Base-by-base conservation (phyloP, 73 alveolate genomes). In the Uronychia binucleata region DNA sequence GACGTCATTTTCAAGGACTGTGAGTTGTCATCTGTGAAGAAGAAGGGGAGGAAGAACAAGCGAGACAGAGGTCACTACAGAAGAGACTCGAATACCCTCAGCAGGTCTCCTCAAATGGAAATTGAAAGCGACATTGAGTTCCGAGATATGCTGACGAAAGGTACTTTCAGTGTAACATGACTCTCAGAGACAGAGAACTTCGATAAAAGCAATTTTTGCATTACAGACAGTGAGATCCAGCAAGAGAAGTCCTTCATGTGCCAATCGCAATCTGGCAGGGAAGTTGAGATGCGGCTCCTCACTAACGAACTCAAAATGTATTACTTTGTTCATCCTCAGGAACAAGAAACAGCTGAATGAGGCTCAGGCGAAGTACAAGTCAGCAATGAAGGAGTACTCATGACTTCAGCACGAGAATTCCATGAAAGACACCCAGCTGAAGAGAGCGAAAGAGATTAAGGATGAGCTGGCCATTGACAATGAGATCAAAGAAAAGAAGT, bases 321-420 rank as follows among this genome's bases (percentile, higher is more conserved):
- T 11, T 5, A 46, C 67, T 19, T 46, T 46, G 5, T 46, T 46
- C 5, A 5, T 46, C 5, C 19, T 46, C 67, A 46, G 67, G 67
- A 11, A 5, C 67, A 46, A 46, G 19, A 46, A 46, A 19, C 19
- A 46, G 19, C 19, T 46, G 67, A 46, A 46, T 46, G 67, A 46
- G 19, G 19, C 67, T 11, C 19, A 46, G 19, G 67, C 67, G n/a
- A 46, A 46, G 19, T 46, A 46, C 67, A 46, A 46, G 19, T 46
- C 67, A 46, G 67, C 67, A 46, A 46, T 46, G 67, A 46, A 46
- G 67, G 67, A 46, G 67, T 46, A 11, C 67, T 46, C 67, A 46
- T 19, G 67, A 46, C 67, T 46, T 46, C 19, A 46, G 67, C 67
- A 46, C 19, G 67, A 46, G 19, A 46, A 46, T 46, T 46, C 5